Conservation (phyloP, 257 asterid genomes). For the Henckelia pumila region DNA sequence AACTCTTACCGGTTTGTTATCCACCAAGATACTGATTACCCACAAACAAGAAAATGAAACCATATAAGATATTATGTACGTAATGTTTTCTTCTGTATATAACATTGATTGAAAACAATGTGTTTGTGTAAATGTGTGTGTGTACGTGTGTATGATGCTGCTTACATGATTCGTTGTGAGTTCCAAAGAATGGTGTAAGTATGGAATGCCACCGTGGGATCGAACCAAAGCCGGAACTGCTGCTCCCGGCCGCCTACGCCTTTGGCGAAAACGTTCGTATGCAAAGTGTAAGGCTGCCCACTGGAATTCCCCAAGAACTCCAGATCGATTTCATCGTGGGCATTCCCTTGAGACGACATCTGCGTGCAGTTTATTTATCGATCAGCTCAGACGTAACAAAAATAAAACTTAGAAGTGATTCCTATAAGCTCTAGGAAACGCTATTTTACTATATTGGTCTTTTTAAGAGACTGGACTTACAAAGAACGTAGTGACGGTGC, state of each 20-base stretch:
- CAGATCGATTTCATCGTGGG: conserved; percentile 63
- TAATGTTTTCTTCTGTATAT: too few species aligned
- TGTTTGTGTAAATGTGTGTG: too few species aligned
- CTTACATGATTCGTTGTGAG: conserved; percentile 48
- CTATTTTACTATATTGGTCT: too few species aligned
- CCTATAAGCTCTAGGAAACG: too few species aligned
- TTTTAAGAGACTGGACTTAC: conserved; percentile 29
- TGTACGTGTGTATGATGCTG: neutral
- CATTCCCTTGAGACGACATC: conserved; percentile 47
- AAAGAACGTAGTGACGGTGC: conserved; percentile 67
- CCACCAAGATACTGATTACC: conserved; percentile 53
- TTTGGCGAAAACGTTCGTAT: conserved; percentile 45
- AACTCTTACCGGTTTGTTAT: conserved; percentile 55
- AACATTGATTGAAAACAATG: too few species aligned
- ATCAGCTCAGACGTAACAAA: neutral
- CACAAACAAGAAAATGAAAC: neutral
- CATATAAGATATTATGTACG: too few species aligned
- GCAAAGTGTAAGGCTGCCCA: conserved; percentile 57
- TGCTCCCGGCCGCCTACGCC: conserved; percentile 58
- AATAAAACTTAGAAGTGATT: neutral
- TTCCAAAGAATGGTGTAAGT: conserved; percentile 65
- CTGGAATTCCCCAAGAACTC: conserved; percentile 60
- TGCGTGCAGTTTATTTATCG: neutral
- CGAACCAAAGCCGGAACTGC: conserved; percentile 68
- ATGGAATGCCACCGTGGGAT: conserved; percentile 55